A percentile compares a stretch with the other conserved stretches of the same genome.
phyloP scores from a whole-genome alignment of 345 rosid species.

The Hibiscus trionum region DNA sequence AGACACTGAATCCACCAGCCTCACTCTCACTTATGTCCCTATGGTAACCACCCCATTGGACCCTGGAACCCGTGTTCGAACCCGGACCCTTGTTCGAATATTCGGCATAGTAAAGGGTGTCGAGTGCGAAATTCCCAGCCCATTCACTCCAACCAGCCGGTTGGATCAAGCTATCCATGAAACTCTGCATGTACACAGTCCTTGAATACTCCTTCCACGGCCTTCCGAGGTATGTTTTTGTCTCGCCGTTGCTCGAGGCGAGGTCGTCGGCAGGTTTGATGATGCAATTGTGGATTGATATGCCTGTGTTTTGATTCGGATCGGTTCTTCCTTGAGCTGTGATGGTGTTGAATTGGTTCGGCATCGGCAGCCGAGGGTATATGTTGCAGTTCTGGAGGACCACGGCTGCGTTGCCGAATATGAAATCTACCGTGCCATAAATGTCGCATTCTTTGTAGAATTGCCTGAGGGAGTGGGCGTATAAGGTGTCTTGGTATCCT shows the following conservation, averaged over 20 bases:
- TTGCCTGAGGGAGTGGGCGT: constrained; percentile 45
- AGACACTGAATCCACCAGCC: neutral
- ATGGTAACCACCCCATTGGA: neutral
- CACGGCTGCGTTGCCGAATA: constrained; percentile 29
- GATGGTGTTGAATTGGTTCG: constrained; percentile 31
- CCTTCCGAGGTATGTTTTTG: constrained; percentile 40
- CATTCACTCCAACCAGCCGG: constrained; percentile 43
- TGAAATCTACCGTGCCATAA: constrained; percentile 54
- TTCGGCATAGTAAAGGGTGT: neutral
- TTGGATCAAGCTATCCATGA: neutral
- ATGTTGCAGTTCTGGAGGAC: constrained; percentile 26
- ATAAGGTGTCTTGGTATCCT: constrained; percentile 52
- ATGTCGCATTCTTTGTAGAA: constrained; percentile 45
- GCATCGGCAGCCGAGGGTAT: constrained; percentile 15
- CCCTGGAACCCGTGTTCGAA: neutral
- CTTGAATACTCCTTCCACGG: constrained; percentile 54
- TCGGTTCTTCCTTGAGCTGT: constrained; percentile 53
- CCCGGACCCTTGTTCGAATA: neutral
- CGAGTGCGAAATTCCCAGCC: constrained; percentile 42
- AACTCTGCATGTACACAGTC: neutral
- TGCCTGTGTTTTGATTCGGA: constrained; percentile 45
- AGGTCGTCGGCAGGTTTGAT: constrained; percentile 55
- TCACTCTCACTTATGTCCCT: neutral
- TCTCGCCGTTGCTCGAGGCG: constrained; percentile 33
- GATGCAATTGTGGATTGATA: constrained; percentile 54